Evolutionary conservation across 2,329 filamentous ascomycete genomes (phyloP).

Genomic region (Tolypocladium endophyticum): DNA sequence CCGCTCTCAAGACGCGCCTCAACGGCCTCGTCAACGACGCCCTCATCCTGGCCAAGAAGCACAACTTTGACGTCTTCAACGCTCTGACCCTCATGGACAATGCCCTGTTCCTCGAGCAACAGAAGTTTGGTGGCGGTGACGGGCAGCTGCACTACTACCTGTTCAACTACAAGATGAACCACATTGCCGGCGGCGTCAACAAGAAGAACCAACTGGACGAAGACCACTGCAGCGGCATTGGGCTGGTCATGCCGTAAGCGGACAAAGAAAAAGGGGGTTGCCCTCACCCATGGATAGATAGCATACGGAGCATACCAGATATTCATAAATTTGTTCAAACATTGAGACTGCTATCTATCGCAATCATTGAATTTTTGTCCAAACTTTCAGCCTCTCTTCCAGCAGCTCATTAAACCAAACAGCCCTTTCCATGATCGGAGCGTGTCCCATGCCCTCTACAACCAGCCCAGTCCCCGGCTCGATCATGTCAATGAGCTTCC

Average conservation of each 20-base stretch:
- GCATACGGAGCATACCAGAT: background rate
- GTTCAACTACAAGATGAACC: conserved; percentile 88
- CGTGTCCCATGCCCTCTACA: conserved; percentile 66
- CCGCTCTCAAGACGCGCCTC: conserved; percentile 64
- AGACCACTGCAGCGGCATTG: conserved; percentile 72
- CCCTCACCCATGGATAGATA: background rate
- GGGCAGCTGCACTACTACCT: conserved; percentile 94
- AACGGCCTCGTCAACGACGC: conserved; percentile 76
- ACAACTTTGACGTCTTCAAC: conserved; percentile 92
- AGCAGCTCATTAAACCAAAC: conserved; percentile 58
- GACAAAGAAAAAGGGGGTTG: background rate
- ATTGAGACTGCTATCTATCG: conserved; percentile 2
- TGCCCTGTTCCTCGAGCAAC: conserved; percentile 80
- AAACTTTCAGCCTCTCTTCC: conserved; percentile 42
- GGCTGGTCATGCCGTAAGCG: conserved; percentile 62
- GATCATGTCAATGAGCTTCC: conserved; percentile 56
- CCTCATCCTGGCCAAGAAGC: conserved; percentile 73
- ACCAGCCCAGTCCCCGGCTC: conserved; percentile 50
- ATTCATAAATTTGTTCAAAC: background rate
- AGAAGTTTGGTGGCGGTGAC: conserved; percentile 91
- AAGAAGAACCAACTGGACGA: conserved; percentile 67
- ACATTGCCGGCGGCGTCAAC: conserved; percentile 79
- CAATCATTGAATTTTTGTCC: conserved; percentile 30
- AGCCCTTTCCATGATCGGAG: conserved; percentile 59
- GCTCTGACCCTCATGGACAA: conserved; percentile 91